Base-by-base conservation (phyloP, 805 yeast species). In the Candida ficus region DNA sequence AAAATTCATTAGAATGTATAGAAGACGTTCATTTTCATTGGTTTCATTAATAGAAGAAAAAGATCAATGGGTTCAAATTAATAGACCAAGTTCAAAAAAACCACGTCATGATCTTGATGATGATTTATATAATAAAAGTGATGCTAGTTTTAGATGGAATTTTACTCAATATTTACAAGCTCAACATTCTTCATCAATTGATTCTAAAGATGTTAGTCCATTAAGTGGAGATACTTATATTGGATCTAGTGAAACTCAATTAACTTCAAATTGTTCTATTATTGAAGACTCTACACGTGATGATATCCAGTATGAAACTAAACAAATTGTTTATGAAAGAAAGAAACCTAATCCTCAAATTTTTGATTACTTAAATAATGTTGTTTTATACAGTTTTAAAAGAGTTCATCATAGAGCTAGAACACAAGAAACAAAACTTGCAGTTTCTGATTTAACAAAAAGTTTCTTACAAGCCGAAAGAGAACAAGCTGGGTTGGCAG, bases 401-500 rank as follows among this genome's bases (percentile, higher is more conserved):
- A 62, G 72, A 45, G 78, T 79, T 35, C 59, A 66, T 44, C 60
- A 54, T 22, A 66, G 90, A 34, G 82, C 86, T 3, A 66, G 66
- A 29, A 64, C 71, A n/a, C 62, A 60, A 10, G 67, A 61, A 19
- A 76, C 87, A 0, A 70, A 65, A 35, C 43, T 47, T 3, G 60
- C 70, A 6, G 83, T 82, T 21, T 54, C 64, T 29, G 46, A 57
- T 3, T 56, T 83, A 37, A 62, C 66, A 28, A 52, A 60, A 6
- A 60, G 59, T 10, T 60, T 83, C 29, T 54, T 61, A 2, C 56
- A 54, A 4, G 68, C 71, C 25, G 89, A 84, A 50, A 43, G 51
- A 18, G 55, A 60, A 17, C 76, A 75, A 42, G 81, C 84, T 1
- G 93, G 93, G 0, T 65, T 84, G 33, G 63, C 78, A 35, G 80